Evolutionary conservation across 176 grass and related monocot species (phyloP), one percentile per base, ranked within the genome.

Genomic region (Avena sativa): DNA sequence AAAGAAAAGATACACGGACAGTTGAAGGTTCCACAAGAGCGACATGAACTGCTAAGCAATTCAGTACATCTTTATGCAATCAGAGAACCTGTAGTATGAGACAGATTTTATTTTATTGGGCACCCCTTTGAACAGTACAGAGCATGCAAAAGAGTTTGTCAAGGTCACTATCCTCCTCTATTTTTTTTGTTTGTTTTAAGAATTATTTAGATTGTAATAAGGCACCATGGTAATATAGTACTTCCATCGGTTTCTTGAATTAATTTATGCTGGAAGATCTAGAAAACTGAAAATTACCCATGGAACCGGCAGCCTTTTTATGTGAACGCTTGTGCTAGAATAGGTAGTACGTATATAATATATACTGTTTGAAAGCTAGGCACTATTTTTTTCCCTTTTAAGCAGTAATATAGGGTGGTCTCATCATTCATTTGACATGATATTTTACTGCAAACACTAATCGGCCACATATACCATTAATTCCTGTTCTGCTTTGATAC

Each of bases 231-330:
- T 69, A 38, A 82, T 75, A 17, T 75, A 28, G 43, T 81, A 76
- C 19, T 65, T 85, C 28, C 50, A 56, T 86, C 13, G 15, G 14
- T 71, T 86, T 79, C 21, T 32, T 70, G 50, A 58, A 58, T n/a
- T 32, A 47, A 14, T 57, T 55, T 86, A 3, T 55, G 47, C 11
- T 48, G 21, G 58, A 2, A 17, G 40, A 68, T 36, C 30, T 68
- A 2, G 16, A 68, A 36, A 68, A 30, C 48, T 52, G 49, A 47
- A 21, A 73, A 51, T 23, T 28, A 28, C 47, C 1, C 23, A 12
- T 50, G 44, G 46, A 26, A 74, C 12, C 5, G 23, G 12, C 6
- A 25, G 16, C 71, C 13, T 43, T 40, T 40, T 43, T 43, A 75
- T 51, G 14, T 3, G 47, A 30, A 67, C 0, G 2, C 13, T 55